Percentiles rank a stretch among this genome's conserved stretches.
Conservation (phyloP, 257 asterid genomes). For the Lithospermum erythrorhizon region DNA sequence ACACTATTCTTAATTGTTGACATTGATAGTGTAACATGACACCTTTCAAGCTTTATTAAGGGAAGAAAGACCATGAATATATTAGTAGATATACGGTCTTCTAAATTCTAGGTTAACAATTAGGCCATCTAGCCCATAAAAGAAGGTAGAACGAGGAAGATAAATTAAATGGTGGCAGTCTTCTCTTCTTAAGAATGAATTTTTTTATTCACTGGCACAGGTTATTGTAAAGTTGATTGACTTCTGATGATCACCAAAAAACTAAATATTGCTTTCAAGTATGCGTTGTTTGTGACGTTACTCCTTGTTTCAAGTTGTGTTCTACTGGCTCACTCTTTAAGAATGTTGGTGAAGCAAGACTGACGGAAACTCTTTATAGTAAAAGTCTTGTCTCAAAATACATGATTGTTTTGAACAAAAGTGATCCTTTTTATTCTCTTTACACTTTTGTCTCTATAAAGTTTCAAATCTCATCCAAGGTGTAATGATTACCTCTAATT, state of each 20-base stretch:
- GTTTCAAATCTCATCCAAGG: no score
- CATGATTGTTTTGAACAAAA: no score
- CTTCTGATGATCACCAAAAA: background rate
- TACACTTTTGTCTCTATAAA: no score
- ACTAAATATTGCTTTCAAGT: background rate
- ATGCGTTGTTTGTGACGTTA: no score
- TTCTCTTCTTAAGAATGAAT: background rate
- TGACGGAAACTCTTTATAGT: no score
- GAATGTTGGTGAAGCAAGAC: background rate
- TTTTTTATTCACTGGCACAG: background rate
- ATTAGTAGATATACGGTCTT: background rate
- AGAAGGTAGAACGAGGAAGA: background rate
- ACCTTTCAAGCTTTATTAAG: background rate
- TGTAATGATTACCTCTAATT: no score
- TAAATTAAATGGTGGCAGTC: background rate
- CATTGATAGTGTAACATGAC: background rate
- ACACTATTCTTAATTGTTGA: background rate
- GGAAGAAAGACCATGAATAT: background rate
- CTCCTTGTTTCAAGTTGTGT: no score
- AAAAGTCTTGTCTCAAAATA: no score
- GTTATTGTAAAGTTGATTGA: background rate
- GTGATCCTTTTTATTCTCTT: no score
- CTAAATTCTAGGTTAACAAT: no score
- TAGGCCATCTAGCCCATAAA: background rate
- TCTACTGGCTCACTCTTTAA: no score